phyloP scores from a whole-genome alignment of 768 basidiomycete species.

The Fibroporia radiculosa region DNA sequence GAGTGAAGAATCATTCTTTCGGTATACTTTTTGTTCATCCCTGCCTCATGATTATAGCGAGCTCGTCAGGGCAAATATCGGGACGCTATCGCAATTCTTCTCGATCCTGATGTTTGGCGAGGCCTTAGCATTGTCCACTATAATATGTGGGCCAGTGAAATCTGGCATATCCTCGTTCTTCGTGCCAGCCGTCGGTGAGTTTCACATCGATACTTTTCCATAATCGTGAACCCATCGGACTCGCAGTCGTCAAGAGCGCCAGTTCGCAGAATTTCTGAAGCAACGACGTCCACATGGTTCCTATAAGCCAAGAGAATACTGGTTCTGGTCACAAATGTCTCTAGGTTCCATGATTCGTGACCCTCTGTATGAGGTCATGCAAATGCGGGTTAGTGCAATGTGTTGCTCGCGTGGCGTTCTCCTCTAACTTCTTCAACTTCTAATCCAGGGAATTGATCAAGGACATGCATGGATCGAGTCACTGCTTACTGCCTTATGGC shows the following conservation, averaged over 20 bases:
- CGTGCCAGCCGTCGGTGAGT: slow-evolving; percentile 62
- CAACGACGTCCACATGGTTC: slow-evolving; percentile 50
- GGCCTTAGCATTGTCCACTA: slow-evolving; percentile 60
- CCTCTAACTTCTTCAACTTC: background rate
- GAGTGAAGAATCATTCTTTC: slow-evolving; percentile 1
- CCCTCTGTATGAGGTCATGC: slow-evolving; percentile 36
- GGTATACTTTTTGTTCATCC: background rate
- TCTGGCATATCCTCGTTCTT: slow-evolving; percentile 71
- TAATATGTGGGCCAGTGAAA: slow-evolving; percentile 61
- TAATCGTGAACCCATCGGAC: no score
- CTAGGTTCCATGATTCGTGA: slow-evolving; percentile 31
- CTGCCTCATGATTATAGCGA: slow-evolving; percentile 29
- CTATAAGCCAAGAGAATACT: slow-evolving; percentile 50
- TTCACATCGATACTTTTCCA: background rate
- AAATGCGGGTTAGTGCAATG: slow-evolving; percentile 27
- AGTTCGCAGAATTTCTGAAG: slow-evolving; percentile 59
- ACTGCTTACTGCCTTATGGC: slow-evolving; percentile 67
- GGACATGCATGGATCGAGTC: slow-evolving; percentile 54
- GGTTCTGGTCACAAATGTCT: slow-evolving; percentile 32
- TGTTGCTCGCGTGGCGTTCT: background rate
- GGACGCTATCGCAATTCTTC: slow-evolving; percentile 50
- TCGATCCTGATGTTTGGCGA: slow-evolving; percentile 66
- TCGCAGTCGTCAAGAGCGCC: slow-evolving; percentile 53
- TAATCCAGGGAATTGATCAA: slow-evolving; percentile 55
- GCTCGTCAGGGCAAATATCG: slow-evolving; percentile 65